phyloP scores from a whole-genome alignment of 2,329 filamentous ascomycete species.

The Lecanoromycetidae sp. region DNA sequence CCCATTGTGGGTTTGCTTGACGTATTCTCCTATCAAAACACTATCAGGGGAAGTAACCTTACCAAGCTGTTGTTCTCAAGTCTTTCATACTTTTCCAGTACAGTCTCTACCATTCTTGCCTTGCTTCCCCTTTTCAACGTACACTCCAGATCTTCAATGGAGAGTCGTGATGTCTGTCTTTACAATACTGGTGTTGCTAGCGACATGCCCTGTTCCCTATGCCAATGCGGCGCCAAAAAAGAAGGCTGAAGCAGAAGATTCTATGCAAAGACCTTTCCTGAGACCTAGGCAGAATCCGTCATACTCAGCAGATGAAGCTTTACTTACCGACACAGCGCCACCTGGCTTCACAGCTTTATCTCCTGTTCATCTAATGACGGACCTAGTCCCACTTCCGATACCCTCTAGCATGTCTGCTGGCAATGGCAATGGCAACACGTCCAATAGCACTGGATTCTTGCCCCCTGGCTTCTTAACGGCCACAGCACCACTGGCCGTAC shows the following conservation, averaged over 20 bases:
- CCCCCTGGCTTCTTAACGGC: not conserved
- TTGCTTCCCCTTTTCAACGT: not conserved
- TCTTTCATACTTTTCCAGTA: not conserved
- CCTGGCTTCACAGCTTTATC: no score
- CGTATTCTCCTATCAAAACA: not conserved
- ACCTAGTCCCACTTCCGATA: not conserved
- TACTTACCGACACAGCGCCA: no score
- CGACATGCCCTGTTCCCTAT: not conserved
- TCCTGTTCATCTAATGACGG: not conserved
- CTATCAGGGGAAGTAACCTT: not conserved
- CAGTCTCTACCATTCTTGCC: conserved; percentile 1
- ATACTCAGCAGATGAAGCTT: no score
- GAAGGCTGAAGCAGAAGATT: not conserved
- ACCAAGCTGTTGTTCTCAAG: not conserved
- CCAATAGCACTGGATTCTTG: not conserved
- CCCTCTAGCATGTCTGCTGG: no score
- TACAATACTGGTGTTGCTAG: conserved; percentile 5
- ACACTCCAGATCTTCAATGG: not conserved
- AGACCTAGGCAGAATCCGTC: conserved; percentile 1
- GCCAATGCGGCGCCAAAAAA: not conserved
- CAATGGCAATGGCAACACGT: no score
- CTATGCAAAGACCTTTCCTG: not conserved
- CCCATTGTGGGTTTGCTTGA: not conserved
- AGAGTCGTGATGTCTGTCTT: conserved; percentile 14
- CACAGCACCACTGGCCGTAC: not conserved